phyloP scores from a whole-genome alignment of 2,329 filamentous ascomycete genomes.

The Shiraia sp. region DNA sequence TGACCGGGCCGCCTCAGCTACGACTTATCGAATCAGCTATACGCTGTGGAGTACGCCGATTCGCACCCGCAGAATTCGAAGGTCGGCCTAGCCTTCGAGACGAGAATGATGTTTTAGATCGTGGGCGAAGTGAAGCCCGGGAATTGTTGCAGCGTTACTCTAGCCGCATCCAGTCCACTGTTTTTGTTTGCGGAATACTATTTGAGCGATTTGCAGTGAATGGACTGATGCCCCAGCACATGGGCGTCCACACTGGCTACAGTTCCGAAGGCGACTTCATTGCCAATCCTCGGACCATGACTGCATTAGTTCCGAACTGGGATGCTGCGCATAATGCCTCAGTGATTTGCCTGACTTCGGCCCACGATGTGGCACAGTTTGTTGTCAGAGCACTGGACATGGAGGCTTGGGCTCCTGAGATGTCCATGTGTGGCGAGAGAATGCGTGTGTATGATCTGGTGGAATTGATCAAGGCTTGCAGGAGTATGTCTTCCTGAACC shows the following conservation, averaged over 20 bases:
- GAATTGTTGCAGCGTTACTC: conserved; percentile 60
- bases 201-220: conserved; percentile 75
- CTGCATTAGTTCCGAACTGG: conserved; percentile 64
- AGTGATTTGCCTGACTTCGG: conserved; percentile 67
- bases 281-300: conserved; percentile 61
- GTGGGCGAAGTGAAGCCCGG: conserved; percentile 61
- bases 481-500: conserved; percentile 33
- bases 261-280: conserved; percentile 66
- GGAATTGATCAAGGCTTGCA: conserved; percentile 48
- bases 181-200: conserved; percentile 74
- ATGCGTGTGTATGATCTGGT: conserved; percentile 65
- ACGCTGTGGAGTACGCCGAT: conserved; percentile 65
- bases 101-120: conserved; percentile 63
- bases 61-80: conserved; percentile 78
- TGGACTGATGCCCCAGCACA: conserved; percentile 63
- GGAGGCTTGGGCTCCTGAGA: conserved; percentile 68
- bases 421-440: conserved; percentile 70
- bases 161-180: conserved; percentile 65
- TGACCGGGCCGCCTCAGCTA: conserved; percentile 68
- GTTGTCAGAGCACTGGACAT: conserved; percentile 71
- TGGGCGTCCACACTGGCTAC: conserved; percentile 62
- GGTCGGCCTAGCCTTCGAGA: conserved; percentile 62
- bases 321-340: conserved; percentile 51
- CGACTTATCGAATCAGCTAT: conserved; percentile 74
- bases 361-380: conserved; percentile 71